These are phyloP conservation scores for Dispira parvispora DNA, from an alignment of 192 early-diverging fungal species.

Conservation along the genomic window DNA sequence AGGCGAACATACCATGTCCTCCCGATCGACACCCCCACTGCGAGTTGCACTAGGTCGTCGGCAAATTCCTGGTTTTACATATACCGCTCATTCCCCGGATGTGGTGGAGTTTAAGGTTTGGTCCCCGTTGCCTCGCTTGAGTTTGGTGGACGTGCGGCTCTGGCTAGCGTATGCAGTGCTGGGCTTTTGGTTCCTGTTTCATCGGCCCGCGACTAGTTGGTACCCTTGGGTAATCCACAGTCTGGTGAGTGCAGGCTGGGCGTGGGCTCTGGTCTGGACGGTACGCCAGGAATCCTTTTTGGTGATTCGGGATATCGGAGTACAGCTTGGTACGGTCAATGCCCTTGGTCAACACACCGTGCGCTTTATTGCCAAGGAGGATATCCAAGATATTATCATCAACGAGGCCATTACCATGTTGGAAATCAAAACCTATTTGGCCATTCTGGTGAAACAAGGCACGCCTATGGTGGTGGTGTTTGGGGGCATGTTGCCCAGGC, in stretches of 20 bases:
- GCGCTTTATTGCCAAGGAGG: conserved; percentile 43
- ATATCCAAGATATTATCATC: conserved; percentile 50
- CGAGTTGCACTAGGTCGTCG: neutral
- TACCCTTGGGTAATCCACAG: neutral
- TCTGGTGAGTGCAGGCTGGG: neutral
- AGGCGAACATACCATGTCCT: too few relatives aligned
- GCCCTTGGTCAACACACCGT: conserved; percentile 26
- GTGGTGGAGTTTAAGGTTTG: conserved; percentile 6
- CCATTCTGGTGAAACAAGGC: conserved; percentile 41
- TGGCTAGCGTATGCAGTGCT: neutral
- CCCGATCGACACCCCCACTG: too few relatives aligned
- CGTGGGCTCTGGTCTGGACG: neutral
- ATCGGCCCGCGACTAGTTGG: neutral
- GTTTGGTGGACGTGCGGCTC: neutral
- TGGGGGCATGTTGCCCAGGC: neutral
- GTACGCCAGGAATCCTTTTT: conserved; percentile 37
- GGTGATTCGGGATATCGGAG: conserved; percentile 46
- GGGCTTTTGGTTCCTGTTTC: neutral
- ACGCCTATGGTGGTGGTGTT: conserved; percentile 36
- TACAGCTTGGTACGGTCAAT: conserved; percentile 44
- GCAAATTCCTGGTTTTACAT: neutral
- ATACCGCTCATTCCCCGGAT: conserved; percentile 3
- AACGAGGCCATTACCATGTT: conserved; percentile 62
- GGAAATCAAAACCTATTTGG: conserved; percentile 55
- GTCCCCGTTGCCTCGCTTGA: neutral